Conservation (phyloP, 495 filamentous ascomycete species). For the Bacidia rubella region DNA sequence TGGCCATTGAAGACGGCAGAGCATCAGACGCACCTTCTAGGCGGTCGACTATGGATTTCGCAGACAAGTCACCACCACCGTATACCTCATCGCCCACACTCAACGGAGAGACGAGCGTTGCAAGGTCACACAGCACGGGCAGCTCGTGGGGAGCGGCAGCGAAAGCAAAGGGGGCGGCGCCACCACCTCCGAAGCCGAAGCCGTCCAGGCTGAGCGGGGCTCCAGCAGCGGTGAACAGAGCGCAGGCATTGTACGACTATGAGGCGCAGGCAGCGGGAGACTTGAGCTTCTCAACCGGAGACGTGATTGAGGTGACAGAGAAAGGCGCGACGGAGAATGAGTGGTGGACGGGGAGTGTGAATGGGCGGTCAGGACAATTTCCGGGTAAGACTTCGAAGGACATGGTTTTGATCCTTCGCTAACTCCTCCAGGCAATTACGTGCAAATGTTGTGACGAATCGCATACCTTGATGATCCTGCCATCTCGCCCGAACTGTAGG, state of each 20-base stretch:
- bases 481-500: no score
- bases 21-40: conserved; percentile 18
- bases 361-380: conserved; percentile 78
- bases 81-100: conserved; percentile 37
- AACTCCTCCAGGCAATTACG: conserved; percentile 15
- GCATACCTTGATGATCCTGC: not conserved
- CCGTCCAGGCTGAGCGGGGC: conserved; percentile 56
- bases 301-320: conserved; percentile 76
- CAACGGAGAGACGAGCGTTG: conserved; percentile 23
- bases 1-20: conserved; percentile 19
- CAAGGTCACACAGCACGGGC: conserved; percentile 42
- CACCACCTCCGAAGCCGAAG: conserved; percentile 87
- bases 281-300: conserved; percentile 79
- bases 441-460: conserved; percentile 10
- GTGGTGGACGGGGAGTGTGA: conserved; percentile 81
- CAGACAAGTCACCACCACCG: conserved; percentile 56
- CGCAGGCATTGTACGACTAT: conserved; percentile 83
- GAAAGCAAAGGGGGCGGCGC: conserved; percentile 68
- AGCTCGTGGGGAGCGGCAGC: conserved; percentile 48
- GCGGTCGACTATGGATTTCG: conserved; percentile 33
- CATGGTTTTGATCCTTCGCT: conserved; percentile 1
- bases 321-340: conserved; percentile 82
- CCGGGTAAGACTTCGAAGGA: conserved; percentile 49
- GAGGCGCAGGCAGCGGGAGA: conserved; percentile 92
- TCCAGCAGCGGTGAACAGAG: conserved; percentile 50